Base-by-base conservation (phyloP, 306 rosid genomes). In the Argentina anserina region DNA sequence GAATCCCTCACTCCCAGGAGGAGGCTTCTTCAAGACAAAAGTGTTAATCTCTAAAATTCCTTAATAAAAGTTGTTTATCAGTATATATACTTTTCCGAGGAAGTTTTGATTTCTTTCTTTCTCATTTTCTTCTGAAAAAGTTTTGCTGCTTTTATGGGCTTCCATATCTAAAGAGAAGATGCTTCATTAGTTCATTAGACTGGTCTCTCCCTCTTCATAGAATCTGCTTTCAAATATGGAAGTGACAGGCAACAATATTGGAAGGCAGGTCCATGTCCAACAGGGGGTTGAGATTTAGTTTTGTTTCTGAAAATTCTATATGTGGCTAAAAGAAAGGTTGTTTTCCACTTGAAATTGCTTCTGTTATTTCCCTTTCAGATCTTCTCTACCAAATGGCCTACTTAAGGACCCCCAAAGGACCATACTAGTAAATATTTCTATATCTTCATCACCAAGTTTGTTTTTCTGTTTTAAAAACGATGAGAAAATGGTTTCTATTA, bases 1-100 rank as follows among this genome's bases (percentile, higher is more conserved):
- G 84, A 85, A 82, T 84, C 80, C 91, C 90, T 81, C 84, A 86
- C 86, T 87, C 90, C 88, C 83, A 89, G 93, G 89, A 80, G 85
- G 85, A 82, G 86, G 86, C 96, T 89, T 89, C 86, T 76, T 71
- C 83, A 72, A 72, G 85, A 89, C 88, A 89, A 88, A 91, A 91
- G 95, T 82, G 70, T 67, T 85, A 39, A 73, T 72, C 62, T 31
- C 78, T 18, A 18, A 64, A 89, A 82, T 85, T 83, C 85, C 77
- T 80, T 80, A 63, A 76, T 83, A 64, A 88, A 88, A 86, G 87
- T 80, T 80, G 75, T 81, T 87, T 69, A 69, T 49, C 36, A 82
- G 85, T 79, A 80, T 87, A 80, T n/a, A 86, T 70, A 76, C 87
- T 87, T 88, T 87, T 81, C 76, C 71, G 65, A 64, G 72, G 75